phyloP scores from a whole-genome alignment of 306 rosid species.

The Acmispon strigosus region DNA sequence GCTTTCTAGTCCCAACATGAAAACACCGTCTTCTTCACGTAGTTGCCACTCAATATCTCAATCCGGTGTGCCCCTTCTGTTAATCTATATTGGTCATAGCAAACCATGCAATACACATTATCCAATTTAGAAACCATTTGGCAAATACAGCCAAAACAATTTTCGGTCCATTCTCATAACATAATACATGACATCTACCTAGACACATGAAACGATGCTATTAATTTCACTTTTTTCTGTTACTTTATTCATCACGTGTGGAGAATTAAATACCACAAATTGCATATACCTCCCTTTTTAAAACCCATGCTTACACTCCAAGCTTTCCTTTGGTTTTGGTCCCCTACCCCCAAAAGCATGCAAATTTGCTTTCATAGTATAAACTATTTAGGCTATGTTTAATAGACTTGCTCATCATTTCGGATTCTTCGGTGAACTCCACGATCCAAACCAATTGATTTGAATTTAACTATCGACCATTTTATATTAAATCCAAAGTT shows the following conservation, averaged over 20 bases:
- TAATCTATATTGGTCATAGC: slow-evolving; percentile 18
- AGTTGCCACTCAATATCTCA: slow-evolving; percentile 18
- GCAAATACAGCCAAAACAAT: neutral
- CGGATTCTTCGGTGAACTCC: too few relatives aligned
- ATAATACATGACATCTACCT: neutral
- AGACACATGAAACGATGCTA: too few relatives aligned
- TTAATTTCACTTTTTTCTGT: too few relatives aligned
- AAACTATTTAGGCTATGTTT: too few relatives aligned
- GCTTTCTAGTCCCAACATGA: slow-evolving; percentile 18
- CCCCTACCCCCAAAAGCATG: too few relatives aligned
- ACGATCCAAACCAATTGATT: too few relatives aligned
- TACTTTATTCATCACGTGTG: neutral
- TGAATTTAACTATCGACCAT: too few relatives aligned
- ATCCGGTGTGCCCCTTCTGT: slow-evolving; percentile 26
- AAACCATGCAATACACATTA: neutral
- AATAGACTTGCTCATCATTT: too few relatives aligned
- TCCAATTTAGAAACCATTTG: slow-evolving; percentile 9
- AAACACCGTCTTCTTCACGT: slow-evolving; percentile 40
- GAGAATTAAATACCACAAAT: neutral
- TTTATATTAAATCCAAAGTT: too few relatives aligned
- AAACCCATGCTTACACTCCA: neutral
- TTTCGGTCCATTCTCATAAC: neutral
- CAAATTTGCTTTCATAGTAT: too few relatives aligned
- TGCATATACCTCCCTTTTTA: neutral
- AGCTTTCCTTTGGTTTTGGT: neutral